Evolutionary conservation across 139 green algal species (phyloP), one percentile per base, ranked within the genome.

Genomic region (Micractinium conductrix): DNA sequence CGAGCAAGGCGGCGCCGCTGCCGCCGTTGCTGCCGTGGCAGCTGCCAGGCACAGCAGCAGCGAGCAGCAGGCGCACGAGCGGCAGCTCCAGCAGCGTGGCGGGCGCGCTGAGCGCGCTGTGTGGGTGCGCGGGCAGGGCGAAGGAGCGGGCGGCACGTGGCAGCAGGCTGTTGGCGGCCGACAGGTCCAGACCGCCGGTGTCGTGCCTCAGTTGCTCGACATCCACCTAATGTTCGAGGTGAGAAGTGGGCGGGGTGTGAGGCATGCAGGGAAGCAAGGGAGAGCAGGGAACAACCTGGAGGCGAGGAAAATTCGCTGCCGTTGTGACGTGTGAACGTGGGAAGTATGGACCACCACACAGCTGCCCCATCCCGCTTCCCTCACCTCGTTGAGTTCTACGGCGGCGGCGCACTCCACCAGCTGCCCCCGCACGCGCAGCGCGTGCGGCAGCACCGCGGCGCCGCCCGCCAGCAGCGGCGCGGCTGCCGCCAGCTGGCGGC

Each of bases 351-450:
- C n/a, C 12, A 75, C 38, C 37, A 48, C 10, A 16, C 33, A 50
- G 17, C 42, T 10, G 12, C 48, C 10, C 48, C 48, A 58, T 58
- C 48, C n/a, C n/a, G n/a, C n/a, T 21, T 21, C 21, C 1, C 75
- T 2, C 48, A 81, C 75, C 75, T 81, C 50, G 21, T 81, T 81
- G 19, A 81, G 35, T 0, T 35, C 75, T 53, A 81, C 75, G 4
- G 75, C 75, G 17, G 58, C 21, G 2, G 75, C 35, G 24, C 50
- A 53, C 50, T 81, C 45, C 53, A 81, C 75, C 75, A 81, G 53
- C 9, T 2, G 5, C 21, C 50, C 75, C n/a, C 75, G 26, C 5
- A 81, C 22, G 28, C 40, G 75, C 75, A 81, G 37, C 3, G 35
- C 75, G 30, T 81, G 75, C 12, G 75, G 75, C 33, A 81, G 50